phyloP scores from a whole-genome alignment of 495 filamentous ascomycete species.

The Haplographium delicatum region DNA sequence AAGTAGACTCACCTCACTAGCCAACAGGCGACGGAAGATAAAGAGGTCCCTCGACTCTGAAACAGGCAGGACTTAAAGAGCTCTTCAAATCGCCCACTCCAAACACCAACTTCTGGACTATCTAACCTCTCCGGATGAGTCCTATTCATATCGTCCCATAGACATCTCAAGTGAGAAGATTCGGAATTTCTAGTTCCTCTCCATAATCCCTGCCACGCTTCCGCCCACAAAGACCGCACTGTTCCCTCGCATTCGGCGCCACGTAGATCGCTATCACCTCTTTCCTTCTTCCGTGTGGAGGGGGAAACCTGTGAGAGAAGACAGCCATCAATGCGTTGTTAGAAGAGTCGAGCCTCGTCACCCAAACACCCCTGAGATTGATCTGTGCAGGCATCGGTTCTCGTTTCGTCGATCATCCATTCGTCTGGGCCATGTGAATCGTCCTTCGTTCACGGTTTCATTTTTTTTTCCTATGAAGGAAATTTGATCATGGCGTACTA shows the following conservation, averaged over 20 bases:
- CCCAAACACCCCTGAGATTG: background rate
- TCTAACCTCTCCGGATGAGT: too few relatives aligned
- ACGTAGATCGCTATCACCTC: background rate
- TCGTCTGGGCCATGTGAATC: background rate
- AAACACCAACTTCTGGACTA: too few relatives aligned
- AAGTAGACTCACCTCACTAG: too few relatives aligned
- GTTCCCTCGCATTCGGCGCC: too few relatives aligned
- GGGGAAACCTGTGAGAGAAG: background rate
- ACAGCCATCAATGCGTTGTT: background rate
- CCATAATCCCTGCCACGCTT: conserved; percentile 4
- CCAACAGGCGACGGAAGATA: too few relatives aligned
- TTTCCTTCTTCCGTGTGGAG: background rate
- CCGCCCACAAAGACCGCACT: background rate
- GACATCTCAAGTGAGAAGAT: too few relatives aligned
- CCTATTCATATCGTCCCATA: too few relatives aligned
- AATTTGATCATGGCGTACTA: background rate
- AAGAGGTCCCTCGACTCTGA: too few relatives aligned
- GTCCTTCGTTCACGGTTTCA: background rate
- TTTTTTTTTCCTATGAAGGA: background rate
- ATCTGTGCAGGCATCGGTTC: conserved; percentile 2
- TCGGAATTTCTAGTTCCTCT: too few relatives aligned
- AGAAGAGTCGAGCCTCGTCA: background rate
- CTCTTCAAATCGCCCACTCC: too few relatives aligned
- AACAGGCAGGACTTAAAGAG: too few relatives aligned
- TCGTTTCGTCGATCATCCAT: conserved; percentile 3